Percentiles rank a stretch among this genome's conserved stretches.
Conservation (phyloP, 2,329 filamentous ascomycete species). For the Aspergillus sp. region DNA sequence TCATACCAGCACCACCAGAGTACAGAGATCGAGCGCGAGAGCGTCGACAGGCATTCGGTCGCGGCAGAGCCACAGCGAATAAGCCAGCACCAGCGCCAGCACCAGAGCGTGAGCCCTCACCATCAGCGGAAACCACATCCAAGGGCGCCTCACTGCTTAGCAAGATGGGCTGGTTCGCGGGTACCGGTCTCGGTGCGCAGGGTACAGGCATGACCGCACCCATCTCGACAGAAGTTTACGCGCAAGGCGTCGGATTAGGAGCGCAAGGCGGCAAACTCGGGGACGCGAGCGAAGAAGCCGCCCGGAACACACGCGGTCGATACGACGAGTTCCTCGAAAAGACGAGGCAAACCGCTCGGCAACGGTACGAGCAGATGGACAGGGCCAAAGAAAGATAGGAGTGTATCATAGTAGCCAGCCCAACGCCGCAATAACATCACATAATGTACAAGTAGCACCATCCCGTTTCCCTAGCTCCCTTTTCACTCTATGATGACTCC, state of each 20-base stretch:
- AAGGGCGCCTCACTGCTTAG: constrained; percentile 56
- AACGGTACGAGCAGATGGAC: constrained; percentile 52
- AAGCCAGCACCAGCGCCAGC: constrained; percentile 27
- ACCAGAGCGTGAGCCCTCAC: constrained; percentile 37
- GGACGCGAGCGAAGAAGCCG: constrained; percentile 54
- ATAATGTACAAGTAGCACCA: not conserved
- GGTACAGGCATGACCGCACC: constrained; percentile 54
- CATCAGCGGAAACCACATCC: constrained; percentile 40
- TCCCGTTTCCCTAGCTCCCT: constrained; percentile 1
- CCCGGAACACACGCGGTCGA: constrained; percentile 51
- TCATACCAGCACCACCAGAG: constrained; percentile 41
- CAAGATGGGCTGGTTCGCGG: constrained; percentile 57
- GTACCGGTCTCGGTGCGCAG: constrained; percentile 53
- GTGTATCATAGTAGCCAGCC: constrained; percentile 6
- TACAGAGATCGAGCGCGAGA: constrained; percentile 55
- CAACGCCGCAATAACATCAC: constrained; percentile 2
- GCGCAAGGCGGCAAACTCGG: constrained; percentile 55
- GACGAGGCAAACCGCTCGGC: constrained; percentile 52
- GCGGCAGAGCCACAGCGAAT: constrained; percentile 28
- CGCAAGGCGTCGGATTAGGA: constrained; percentile 54
- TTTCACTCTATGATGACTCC: constrained; percentile 19
- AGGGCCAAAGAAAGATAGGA: constrained; percentile 11
- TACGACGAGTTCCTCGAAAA: constrained; percentile 55
- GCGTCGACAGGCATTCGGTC: constrained; percentile 50
- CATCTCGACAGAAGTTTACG: constrained; percentile 54